phyloP scores from a whole-genome alignment of 75 land plant species.

The Picea glauca region DNA sequence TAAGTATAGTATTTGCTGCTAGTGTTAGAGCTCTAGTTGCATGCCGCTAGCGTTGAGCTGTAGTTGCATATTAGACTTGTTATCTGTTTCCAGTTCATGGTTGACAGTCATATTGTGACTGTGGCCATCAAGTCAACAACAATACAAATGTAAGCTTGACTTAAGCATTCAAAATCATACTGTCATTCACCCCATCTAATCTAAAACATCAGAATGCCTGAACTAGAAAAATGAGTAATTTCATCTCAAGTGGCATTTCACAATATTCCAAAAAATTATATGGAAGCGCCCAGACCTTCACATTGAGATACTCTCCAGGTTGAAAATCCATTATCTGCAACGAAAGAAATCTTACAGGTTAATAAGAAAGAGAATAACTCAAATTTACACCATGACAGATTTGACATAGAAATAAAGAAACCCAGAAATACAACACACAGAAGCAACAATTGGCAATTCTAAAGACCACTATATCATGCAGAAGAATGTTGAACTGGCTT shows the following conservation, averaged over 20 bases:
- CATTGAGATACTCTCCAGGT: conserved; percentile 96
- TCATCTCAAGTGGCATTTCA: background rate
- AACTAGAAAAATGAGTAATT: background rate
- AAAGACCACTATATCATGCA: background rate
- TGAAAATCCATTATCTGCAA: conserved; percentile 97
- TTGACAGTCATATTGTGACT: no score
- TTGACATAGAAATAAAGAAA: background rate
- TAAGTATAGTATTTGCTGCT: no score
- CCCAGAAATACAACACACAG: no score
- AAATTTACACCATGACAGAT: background rate
- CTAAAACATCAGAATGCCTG: conserved; percentile 5
- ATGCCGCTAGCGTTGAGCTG: no score
- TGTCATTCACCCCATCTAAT: background rate
- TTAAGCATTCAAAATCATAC: background rate
- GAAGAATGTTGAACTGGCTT: background rate
- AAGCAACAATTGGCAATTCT: background rate
- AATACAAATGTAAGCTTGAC: background rate
- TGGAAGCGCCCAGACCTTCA: conserved; percentile 55
- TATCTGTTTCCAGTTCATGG: no score
- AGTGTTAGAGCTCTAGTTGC: no score
- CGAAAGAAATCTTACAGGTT: background rate
- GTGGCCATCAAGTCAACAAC: no score
- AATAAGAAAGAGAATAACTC: background rate
- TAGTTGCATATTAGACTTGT: no score
- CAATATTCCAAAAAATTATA: background rate